phyloP scores from a whole-genome alignment of 805 yeast species.

The Teunomyces atbi region DNA sequence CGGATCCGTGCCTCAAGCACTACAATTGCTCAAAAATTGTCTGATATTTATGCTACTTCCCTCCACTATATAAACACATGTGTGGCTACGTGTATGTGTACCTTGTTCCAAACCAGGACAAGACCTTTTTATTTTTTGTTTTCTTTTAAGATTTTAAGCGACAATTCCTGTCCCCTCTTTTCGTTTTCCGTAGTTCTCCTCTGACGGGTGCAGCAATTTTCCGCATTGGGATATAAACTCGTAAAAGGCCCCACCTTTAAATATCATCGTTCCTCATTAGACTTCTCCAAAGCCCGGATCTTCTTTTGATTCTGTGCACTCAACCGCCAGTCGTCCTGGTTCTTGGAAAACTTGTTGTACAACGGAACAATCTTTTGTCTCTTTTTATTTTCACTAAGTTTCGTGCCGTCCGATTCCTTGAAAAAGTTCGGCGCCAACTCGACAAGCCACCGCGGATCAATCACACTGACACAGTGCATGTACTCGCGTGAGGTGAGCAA shows the following conservation, averaged over 20 bases:
- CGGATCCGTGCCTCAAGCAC: background rate
- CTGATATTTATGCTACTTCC: too few species aligned
- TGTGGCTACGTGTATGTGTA: background rate
- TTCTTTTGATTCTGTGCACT: slow-evolving; percentile 41
- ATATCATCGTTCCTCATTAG: background rate
- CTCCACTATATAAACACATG: background rate
- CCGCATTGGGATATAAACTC: slow-evolving; percentile 1
- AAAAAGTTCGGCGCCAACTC: slow-evolving; percentile 73
- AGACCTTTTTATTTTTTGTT: background rate
- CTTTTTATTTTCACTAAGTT: slow-evolving; percentile 50
- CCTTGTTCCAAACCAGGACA: too few species aligned
- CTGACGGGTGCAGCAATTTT: slow-evolving; percentile 2
- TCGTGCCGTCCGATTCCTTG: slow-evolving; percentile 54
- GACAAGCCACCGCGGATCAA: slow-evolving; percentile 78
- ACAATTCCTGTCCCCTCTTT: too few species aligned
- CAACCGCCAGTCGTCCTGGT: slow-evolving; percentile 75
- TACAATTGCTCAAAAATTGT: too few species aligned
- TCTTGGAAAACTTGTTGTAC: slow-evolving; percentile 54
- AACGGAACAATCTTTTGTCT: slow-evolving; percentile 73
- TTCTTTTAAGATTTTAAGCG: background rate
- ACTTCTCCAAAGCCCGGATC: slow-evolving; percentile 22
- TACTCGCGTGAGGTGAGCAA: slow-evolving; percentile 84
- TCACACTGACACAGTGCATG: slow-evolving; percentile 83
- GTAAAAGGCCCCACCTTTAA: too few species aligned
- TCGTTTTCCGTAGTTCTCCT: too few species aligned